Conservation (phyloP, 805 yeast genomes). For the Vanderwaltozyma verrucispora region DNA sequence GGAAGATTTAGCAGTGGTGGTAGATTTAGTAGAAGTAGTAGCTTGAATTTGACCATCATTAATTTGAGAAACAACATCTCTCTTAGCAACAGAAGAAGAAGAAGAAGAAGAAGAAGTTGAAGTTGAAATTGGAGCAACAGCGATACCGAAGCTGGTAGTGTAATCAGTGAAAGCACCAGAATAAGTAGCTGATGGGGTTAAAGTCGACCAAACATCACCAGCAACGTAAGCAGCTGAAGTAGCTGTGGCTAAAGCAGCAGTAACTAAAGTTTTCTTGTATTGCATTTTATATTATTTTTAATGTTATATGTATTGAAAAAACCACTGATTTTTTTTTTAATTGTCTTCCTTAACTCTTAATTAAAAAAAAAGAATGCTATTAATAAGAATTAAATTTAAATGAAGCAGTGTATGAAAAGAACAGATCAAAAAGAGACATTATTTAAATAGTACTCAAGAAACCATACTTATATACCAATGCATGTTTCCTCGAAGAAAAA, state of each 20-base stretch:
- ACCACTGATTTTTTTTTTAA: neutral
- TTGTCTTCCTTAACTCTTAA: no score
- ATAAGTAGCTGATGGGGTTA: slow-evolving; percentile 51
- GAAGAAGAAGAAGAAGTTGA: slow-evolving; percentile 20
- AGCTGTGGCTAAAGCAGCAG: slow-evolving; percentile 19
- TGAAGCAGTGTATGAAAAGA: no score
- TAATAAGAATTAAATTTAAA: no score
- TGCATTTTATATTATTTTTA: slow-evolving; percentile 9
- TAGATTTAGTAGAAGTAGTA: slow-evolving; percentile 18
- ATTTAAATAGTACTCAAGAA: no score
- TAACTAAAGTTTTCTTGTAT: slow-evolving; percentile 9
- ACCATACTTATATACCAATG: no score
- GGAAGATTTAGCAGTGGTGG: slow-evolving; percentile 14
- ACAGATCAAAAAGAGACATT: no score
- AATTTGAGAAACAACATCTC: slow-evolving; percentile 43
- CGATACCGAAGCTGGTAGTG: slow-evolving; percentile 54
- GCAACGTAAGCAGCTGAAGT: slow-evolving; percentile 46
- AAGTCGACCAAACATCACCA: slow-evolving; percentile 55
- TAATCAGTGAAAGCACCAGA: slow-evolving; percentile 48
- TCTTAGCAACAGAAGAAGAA: slow-evolving; percentile 26
- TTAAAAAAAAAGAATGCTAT: neutral
- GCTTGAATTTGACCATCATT: slow-evolving; percentile 44
- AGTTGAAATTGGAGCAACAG: slow-evolving; percentile 40
- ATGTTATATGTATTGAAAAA: neutral
- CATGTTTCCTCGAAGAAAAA: no score